Evolutionary conservation across 2,329 filamentous ascomycete species (phyloP).

Genomic region (Teratosphaeria zuluensis): DNA sequence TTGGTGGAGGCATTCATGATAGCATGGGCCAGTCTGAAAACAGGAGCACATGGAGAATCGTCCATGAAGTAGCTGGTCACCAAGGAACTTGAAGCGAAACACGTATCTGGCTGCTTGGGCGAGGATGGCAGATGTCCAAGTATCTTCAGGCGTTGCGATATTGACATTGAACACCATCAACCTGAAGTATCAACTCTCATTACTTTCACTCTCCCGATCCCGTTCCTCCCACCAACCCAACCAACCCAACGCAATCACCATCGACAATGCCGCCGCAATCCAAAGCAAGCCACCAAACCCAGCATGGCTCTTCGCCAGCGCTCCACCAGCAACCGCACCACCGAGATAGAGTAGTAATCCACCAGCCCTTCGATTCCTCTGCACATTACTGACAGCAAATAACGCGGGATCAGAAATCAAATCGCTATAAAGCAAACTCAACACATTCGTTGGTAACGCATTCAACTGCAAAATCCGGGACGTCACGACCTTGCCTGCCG

Average conservation of each 20-base stretch:
- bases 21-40: no score
- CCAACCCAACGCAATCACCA: conserved; percentile 27
- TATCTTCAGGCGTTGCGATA: no score
- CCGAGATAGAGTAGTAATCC: conserved; percentile 40
- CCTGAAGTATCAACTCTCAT: no score
- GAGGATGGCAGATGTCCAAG: no score
- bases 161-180: not conserved
- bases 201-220: not conserved
- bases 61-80: no score
- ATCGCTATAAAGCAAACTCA: conserved; percentile 73
- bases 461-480: conserved; percentile 59
- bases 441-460: conserved; percentile 62
- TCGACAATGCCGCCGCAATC: conserved; percentile 30
- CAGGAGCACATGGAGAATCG: no score
- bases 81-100: no score
- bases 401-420: conserved; percentile 55
- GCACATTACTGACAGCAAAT: conserved; percentile 35
- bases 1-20: no score
- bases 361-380: conserved; percentile 41
- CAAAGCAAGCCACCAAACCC: conserved; percentile 42
- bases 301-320: conserved; percentile 41
- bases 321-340: conserved; percentile 44
- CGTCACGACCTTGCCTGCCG: conserved; percentile 63
- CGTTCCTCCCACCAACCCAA: conserved; percentile 28
- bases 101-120: no score